Base-by-base conservation (phyloP, 139 green algal genomes). In the Micromonas commoda region DNA sequence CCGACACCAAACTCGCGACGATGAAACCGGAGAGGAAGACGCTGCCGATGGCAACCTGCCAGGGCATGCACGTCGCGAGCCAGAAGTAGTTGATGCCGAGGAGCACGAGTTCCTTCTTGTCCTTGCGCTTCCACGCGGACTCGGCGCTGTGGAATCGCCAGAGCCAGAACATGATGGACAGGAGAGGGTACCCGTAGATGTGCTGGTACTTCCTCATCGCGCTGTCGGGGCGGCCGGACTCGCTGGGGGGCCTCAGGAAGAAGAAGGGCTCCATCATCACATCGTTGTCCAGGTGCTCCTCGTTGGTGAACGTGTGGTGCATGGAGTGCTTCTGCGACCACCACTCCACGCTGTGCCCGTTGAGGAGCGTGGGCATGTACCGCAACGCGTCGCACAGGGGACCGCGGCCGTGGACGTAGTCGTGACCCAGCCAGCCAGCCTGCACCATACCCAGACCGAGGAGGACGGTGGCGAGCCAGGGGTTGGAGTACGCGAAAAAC, bases 241-340 rank as follows among this genome's bases (percentile, higher is more conserved):
- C 69, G 23, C 23, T 66, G 5, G 79, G 79, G 16, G 26, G 19
- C 24, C 71, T n/a, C 35, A 83, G 29, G 54, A 66, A 83, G 71
- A 80, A 83, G 33, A 83, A 79, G 2, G 79, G 79, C 65, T 83
- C 79, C 71, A 79, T 78, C 63, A 74, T 73, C 32, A 83, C 64
- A 28, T 83, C 79, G 28, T 76, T 37, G 38, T 83, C 79, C 21
- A 79, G 24, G 39, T 64, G 19, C 69, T 83, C 69, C 64, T 83
- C 72, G 79, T 83, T 83, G 33, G 79, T 83, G 71, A 83, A 83
- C 53, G 51, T 64, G 79, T 83, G 79, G 57, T 83, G 79, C 71
- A 83, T 66, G 51, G 28, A 68, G 79, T 83, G 79, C 79, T 83
- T 83, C 57, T 83, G 72, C 45, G 28, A 71, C 79, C 79, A 83